Evolutionary conservation across 106 monocot genomes (phyloP), one percentile per base, ranked within the genome.

Genomic region (Iris macrosiphon): DNA sequence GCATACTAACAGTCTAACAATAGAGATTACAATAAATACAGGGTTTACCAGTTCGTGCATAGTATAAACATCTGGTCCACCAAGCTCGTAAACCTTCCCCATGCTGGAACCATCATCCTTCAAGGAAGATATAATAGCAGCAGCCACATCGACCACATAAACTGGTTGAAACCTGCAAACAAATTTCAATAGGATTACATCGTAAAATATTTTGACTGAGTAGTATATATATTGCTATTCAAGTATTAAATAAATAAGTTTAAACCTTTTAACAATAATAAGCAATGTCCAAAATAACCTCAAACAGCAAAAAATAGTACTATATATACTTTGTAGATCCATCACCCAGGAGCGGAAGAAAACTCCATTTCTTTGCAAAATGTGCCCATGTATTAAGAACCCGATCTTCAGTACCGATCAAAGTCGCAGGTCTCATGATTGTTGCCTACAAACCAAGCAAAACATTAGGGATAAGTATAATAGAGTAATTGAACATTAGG

Each of bases 381-480:
- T 78, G 86, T 40, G 96, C 96, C 96, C 96, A 96, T 72, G 55
- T 90, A 57, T 90, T 96, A 57, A 96, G 41, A 61, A 96, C 83
- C 18, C 90, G 66, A 65, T 96, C 96, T 78, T 96, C 96, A 22
- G 96, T 96, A 45, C 98, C 98, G 57, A 98, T 87, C 74, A 98
- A 34, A 45, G 56, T 60, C 43, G 47, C 75, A 23, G 98, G 91
- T 62, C 71, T 87, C 91, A 98, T 75, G 15, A 98, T 72, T 50
- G 98, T 98, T 45, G 91, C 91, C 98, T 98, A 56, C 7, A 50
- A 66, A 67, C 25, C 12, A 14, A 45, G 17, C 26, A 74, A 14
- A 25, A 37, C n/a, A n/a, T n/a, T n/a, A n/a, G n/a, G n/a, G n/a
- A n/a, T n/a, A n/a, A n/a, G n/a, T n/a, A n/a, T n/a, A n/a, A n/a